These are phyloP conservation scores for Sporothrix brunneoviolacea DNA, from an alignment of 2,329 filamentous ascomycete genomes.

Conservation along the genomic window DNA sequence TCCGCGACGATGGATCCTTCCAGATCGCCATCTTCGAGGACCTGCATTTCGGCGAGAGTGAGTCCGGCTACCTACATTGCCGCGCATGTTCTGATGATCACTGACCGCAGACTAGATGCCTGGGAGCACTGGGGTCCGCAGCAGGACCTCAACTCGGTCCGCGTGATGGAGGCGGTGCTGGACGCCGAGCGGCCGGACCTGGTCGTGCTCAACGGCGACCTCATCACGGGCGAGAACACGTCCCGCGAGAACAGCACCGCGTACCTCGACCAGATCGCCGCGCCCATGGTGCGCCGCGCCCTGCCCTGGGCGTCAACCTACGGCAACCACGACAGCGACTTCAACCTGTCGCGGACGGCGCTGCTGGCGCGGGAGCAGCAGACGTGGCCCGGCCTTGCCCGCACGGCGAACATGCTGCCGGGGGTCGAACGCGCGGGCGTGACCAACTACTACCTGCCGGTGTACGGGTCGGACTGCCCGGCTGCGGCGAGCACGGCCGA, in stretches of 20 bases:
- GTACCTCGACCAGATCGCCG: conserved; percentile 44
- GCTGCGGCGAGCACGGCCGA: background rate
- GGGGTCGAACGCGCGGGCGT: conserved; percentile 18
- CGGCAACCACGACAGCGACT: conserved; percentile 53
- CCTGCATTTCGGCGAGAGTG: conserved; percentile 65
- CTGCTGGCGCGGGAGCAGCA: conserved; percentile 24
- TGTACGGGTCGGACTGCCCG: conserved; percentile 21
- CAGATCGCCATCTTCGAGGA: conserved; percentile 59
- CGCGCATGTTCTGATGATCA: no score
- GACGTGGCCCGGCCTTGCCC: conserved; percentile 21
- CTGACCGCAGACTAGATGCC: no score
- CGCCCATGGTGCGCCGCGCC: conserved; percentile 37
- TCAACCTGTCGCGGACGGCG: conserved; percentile 36
- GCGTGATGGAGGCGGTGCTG: conserved; percentile 30
- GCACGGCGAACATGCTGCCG: conserved; percentile 20
- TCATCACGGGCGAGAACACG: conserved; percentile 54
- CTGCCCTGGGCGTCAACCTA: conserved; percentile 52
- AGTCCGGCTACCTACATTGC: no score
- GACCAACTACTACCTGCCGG: conserved; percentile 28
- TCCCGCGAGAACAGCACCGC: conserved; percentile 37
- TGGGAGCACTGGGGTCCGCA: conserved; percentile 31
- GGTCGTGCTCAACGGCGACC: conserved; percentile 56
- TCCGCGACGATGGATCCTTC: conserved; percentile 40
- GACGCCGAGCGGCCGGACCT: conserved; percentile 34
- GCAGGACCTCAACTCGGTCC: conserved; percentile 30